Base-by-base conservation (phyloP, 495 filamentous ascomycete species). In the Hyaloscypha finlandica region DNA sequence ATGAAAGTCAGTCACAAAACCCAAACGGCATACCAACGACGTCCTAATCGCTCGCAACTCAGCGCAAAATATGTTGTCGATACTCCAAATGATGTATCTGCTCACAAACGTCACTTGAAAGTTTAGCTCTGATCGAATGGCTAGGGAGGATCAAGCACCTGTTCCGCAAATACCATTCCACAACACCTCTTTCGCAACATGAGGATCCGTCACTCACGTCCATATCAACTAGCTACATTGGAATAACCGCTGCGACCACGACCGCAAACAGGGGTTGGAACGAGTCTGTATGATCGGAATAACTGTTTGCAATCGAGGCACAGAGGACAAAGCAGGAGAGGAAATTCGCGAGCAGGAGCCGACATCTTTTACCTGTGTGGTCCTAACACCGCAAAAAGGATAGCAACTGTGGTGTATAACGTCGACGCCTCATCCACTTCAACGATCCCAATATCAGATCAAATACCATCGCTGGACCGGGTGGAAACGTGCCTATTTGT, bases 1-100 rank as follows among this genome's bases (percentile, higher is more conserved):
- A 71, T 89, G 84, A 16, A 86, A 68, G 68, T 85, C 84, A 2
- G 85, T 69, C 6, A 84, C 35, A 66, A 80, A 82, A 25, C 78
- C 80, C 79, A 25, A 74, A 82, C 2, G 84, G 85, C 59, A 84
- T 68, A 6, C 83, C 82, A 14, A 81, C 52, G 1, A 32, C 32
- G 19, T 68, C 70, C 77, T 77, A 20, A 75, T 1, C 1, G 53
- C 12, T 25, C 77, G 76, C 8, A 84, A 67, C 39, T 75, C 59
- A 5, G 69, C 48, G 62, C 82, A 84, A 59, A 73, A 76, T 69
- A 78, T 73, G 4, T 76, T 67, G 53, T 85, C 81, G 52, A 83
- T 76, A 37, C 78, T 78, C 82, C 82, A 85, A 9, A 83, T 62
- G 33, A 74, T 39, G 70, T 81, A 84, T 19, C 75, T 81, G 19